phyloP scores from a whole-genome alignment of 2,329 filamentous ascomycete genomes.

The Albifimbria verrucaria region DNA sequence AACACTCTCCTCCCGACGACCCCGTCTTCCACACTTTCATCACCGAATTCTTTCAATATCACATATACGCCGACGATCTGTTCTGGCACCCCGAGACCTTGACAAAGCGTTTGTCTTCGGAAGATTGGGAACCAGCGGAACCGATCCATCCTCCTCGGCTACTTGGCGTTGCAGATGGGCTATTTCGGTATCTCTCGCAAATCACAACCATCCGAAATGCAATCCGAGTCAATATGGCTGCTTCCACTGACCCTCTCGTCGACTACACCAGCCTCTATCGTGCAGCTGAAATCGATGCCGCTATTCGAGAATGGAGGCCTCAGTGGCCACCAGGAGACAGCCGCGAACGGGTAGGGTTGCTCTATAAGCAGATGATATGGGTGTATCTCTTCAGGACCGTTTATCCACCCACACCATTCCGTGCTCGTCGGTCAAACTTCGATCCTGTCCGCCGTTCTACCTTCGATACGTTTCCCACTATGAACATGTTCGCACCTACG shows the following conservation, averaged over 20 bases:
- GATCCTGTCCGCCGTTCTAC: conserved; percentile 25
- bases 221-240: conserved; percentile 65
- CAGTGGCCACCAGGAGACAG: conserved; percentile 55
- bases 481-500: conserved; percentile 13
- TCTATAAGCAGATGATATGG: conserved; percentile 66
- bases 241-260: conserved; percentile 61
- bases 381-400: conserved; percentile 61
- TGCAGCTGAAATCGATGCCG: conserved; percentile 72
- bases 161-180: conserved; percentile 76
- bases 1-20: conserved; percentile 57
- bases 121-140: conserved; percentile 39
- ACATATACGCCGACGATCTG: conserved; percentile 64
- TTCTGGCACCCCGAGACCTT: conserved; percentile 44
- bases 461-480: conserved; percentile 21
- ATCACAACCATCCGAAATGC: conserved; percentile 75
- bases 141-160: conserved; percentile 53
- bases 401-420: conserved; percentile 44
- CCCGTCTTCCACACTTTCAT: conserved; percentile 61
- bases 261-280: conserved; percentile 71
- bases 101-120: conserved; percentile 34
- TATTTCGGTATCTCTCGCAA: conserved; percentile 74
- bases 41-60: conserved; percentile 83
- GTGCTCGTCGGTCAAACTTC: conserved; percentile 1
- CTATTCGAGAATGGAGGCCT: conserved; percentile 72
- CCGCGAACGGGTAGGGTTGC: conserved; percentile 51